A percentile compares a stretch with the other conserved stretches of the same genome.
phyloP scores from a whole-genome alignment of 805 yeast genomes.

The Komagataella populi region DNA sequence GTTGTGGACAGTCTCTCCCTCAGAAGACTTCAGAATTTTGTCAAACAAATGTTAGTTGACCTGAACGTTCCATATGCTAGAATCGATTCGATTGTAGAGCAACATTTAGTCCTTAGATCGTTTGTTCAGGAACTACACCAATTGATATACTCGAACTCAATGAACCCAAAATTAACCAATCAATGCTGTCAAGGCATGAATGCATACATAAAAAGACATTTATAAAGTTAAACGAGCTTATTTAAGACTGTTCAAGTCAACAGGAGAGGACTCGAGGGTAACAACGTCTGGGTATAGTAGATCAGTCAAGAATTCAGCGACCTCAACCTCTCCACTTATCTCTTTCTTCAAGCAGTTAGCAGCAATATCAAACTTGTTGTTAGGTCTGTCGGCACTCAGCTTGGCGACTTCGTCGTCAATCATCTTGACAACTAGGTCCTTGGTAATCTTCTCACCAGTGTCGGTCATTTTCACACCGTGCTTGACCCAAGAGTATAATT shows the following conservation, averaged over 20 bases:
- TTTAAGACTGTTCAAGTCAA: constrained; percentile 18
- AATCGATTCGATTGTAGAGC: constrained; percentile 1
- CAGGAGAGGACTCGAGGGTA: constrained; percentile 21
- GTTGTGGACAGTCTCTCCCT: constrained; percentile 5
- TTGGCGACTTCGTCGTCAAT: constrained; percentile 50
- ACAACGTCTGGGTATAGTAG: constrained; percentile 63
- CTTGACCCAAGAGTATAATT: constrained; percentile 73
- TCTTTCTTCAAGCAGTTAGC: constrained; percentile 63
- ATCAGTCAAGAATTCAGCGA: constrained; percentile 68
- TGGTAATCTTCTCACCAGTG: constrained; percentile 42
- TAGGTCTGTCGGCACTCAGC: constrained; percentile 33
- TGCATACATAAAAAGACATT: background rate
- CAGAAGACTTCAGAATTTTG: constrained; percentile 7
- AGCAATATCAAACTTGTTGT: constrained; percentile 57
- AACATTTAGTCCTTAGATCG: background rate
- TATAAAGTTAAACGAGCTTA: background rate
- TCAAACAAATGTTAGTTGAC: constrained; percentile 8
- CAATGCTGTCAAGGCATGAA: constrained; percentile 1
- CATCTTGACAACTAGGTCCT: constrained; percentile 40
- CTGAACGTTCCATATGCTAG: constrained; percentile 5
- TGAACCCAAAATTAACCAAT: background rate
- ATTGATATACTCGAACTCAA: background rate
- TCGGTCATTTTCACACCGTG: constrained; percentile 50
- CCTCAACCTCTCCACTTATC: constrained; percentile 48
- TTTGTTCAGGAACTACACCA: constrained; percentile 2